Evolutionary conservation across 495 filamentous ascomycete species (phyloP).

Genomic region (Bacidia gigantensis): DNA sequence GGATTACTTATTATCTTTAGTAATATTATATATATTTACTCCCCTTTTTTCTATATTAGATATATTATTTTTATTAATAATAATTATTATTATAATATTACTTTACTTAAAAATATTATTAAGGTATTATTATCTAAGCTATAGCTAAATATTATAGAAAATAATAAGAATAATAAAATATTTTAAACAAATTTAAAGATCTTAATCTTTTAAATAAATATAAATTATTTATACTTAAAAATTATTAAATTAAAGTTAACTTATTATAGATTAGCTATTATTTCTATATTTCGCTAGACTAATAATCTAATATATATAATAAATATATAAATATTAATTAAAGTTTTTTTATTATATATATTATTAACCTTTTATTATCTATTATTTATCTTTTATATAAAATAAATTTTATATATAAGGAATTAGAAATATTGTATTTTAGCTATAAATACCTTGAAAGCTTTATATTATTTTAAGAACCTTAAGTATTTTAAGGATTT

Average conservation of each 20-base stretch:
- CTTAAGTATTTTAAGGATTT: background rate
- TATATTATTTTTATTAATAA: background rate
- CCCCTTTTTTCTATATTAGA: background rate
- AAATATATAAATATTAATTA: background rate
- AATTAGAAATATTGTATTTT: slow-evolving; percentile 4
- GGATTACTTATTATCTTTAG: background rate
- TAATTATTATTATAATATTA: background rate
- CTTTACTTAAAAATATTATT: background rate
- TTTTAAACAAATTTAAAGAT: background rate
- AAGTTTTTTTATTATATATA: background rate
- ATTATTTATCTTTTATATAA: slow-evolving; percentile 1
- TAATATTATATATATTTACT: too few relatives aligned
- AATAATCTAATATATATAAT: background rate
- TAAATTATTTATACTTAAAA: background rate
- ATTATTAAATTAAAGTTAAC: background rate
- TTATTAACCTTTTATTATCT: background rate
- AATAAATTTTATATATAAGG: background rate
- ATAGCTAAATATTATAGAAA: background rate
- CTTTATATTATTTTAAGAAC: background rate
- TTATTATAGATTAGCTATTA: background rate
- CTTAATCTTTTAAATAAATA: background rate
- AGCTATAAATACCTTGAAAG: background rate
- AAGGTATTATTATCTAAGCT: background rate
- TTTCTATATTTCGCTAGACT: background rate
- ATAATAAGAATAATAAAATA: background rate